Evolutionary conservation across 1,284 basidiomycete genomes (phyloP), one percentile per base, ranked within the genome.

Genomic region (Cryptococcus maquisensis): DNA sequence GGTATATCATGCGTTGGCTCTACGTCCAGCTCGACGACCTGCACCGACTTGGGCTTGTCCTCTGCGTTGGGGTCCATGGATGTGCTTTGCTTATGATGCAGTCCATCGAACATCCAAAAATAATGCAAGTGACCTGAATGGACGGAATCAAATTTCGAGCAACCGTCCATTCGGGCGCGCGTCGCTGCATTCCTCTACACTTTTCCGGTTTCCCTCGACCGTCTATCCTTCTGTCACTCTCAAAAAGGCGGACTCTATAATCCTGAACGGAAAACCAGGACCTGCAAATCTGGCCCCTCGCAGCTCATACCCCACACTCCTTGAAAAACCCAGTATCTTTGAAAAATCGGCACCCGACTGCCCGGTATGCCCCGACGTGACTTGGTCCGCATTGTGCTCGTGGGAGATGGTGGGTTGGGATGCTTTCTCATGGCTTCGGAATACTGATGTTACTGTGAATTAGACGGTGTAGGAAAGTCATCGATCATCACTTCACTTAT

Each of bases 401-500:
- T 95, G 57, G 93, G 93, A 61, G 94, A 97, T 77, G 89, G 90
- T 87, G 69, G 72, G 83, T 76, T 66, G 21, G 23, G 41, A 37
- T 43, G 13, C 23, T 7, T 20, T 39, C 47, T 46, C 12, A 24
- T 38, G 9, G 23, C n/a, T 21, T 8, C 20, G 37, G n/a, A 21
- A 13, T 44, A 10, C 41, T 39, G 32, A 43, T 44, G 37, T 16
- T 39, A 42, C n/a, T 47, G 6, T 40, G 39, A n/a, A 16, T n/a
- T 69, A 93, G 91, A 93, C 79, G 88, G 88, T 63, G 91, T 94
- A 65, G 91, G 91, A 62, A 95, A 95, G 81, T 92, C 89, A 74
- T 91, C 90, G 41, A 91, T 97, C 72, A 86, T 97, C 72, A 95
- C 90, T 15, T 91, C 90, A 35, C 82, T 97, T 71, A 95, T 97